A percentile compares a stretch with the other conserved stretches of the same genome.
phyloP scores from a whole-genome alignment of 2,329 filamentous ascomycete species.

The Nemania serpens region DNA sequence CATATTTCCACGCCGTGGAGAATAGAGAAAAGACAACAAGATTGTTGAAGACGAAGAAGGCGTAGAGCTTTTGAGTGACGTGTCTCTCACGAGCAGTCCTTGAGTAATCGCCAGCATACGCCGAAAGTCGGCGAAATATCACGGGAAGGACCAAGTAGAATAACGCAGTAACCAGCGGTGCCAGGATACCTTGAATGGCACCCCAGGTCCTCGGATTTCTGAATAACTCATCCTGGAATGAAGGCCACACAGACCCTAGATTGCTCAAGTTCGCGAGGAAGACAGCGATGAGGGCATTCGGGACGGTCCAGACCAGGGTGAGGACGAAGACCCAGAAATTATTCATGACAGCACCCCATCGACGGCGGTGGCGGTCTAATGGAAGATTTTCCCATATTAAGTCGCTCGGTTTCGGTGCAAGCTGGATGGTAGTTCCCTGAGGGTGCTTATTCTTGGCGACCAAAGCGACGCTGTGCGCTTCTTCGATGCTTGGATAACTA shows the following conservation, averaged over 20 bases:
- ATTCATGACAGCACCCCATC: slow-evolving; percentile 75
- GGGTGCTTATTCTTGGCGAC: slow-evolving; percentile 77
- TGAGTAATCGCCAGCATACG: slow-evolving; percentile 80
- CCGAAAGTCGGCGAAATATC: slow-evolving; percentile 85
- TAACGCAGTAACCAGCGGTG: slow-evolving; percentile 81
- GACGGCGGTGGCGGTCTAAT: slow-evolving; percentile 67
- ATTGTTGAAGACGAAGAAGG: slow-evolving; percentile 97
- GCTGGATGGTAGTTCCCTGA: slow-evolving; percentile 71
- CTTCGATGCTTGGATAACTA: slow-evolving; percentile 82
- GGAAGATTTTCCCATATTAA: slow-evolving; percentile 77
- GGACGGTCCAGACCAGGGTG: slow-evolving; percentile 82
- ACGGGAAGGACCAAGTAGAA: slow-evolving; percentile 86
- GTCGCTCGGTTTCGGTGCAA: slow-evolving; percentile 85
- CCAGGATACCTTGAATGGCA: slow-evolving; percentile 84
- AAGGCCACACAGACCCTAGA: slow-evolving; percentile 75
- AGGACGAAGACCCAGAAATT: slow-evolving; percentile 60
- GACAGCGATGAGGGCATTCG: slow-evolving; percentile 89
- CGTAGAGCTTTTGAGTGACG: slow-evolving; percentile 84
- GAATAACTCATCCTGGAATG: slow-evolving; percentile 67
- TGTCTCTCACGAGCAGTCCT: slow-evolving; percentile 90
- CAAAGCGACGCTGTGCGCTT: slow-evolving; percentile 85
- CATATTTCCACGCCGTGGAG: slow-evolving; percentile 56
- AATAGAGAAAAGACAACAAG: slow-evolving; percentile 90
- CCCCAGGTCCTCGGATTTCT: slow-evolving; percentile 72
- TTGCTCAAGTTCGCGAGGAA: slow-evolving; percentile 86